These are phyloP conservation scores for Poa pratensis DNA, from an alignment of 176 grass and related monocot species.

Conservation along the genomic window DNA sequence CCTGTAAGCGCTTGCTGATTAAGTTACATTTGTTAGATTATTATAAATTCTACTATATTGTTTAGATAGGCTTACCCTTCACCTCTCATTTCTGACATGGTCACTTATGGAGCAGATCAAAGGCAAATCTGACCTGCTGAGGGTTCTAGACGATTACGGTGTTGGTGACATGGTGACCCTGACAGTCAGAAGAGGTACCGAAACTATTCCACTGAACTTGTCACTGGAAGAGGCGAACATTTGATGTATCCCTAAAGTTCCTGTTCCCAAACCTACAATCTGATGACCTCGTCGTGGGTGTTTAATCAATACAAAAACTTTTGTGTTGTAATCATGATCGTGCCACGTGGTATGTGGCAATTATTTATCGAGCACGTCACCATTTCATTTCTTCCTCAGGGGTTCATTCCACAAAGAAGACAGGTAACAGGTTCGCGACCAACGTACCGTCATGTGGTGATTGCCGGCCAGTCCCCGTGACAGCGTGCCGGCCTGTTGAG, in stretches of 20 bases:
- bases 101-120: slow-evolving; percentile 54
- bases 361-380: not conserved
- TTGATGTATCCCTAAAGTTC: slow-evolving; percentile 28
- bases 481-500: not conserved
- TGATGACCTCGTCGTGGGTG: not conserved
- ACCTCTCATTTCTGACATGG: not conserved
- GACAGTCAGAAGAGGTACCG: slow-evolving; percentile 61
- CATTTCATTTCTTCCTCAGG: not conserved
- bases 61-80: not conserved
- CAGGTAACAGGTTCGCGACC: not conserved
- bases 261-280: not conserved
- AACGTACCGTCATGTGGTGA: not conserved
- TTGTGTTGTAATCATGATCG: not conserved
- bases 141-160: slow-evolving; percentile 78
- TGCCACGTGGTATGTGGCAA: not conserved
- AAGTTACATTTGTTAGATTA: not conserved
- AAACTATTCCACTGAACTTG: slow-evolving; percentile 59
- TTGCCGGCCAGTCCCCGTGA: too few species aligned
- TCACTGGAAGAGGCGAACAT: slow-evolving; percentile 69
- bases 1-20: slow-evolving; percentile 58
- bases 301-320: not conserved
- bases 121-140: slow-evolving; percentile 77
- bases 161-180: slow-evolving; percentile 69
- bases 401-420: not conserved
- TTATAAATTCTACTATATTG: not conserved